phyloP scores from a whole-genome alignment of 2,329 filamentous ascomycete species.

The Colletotrichum sp. region DNA sequence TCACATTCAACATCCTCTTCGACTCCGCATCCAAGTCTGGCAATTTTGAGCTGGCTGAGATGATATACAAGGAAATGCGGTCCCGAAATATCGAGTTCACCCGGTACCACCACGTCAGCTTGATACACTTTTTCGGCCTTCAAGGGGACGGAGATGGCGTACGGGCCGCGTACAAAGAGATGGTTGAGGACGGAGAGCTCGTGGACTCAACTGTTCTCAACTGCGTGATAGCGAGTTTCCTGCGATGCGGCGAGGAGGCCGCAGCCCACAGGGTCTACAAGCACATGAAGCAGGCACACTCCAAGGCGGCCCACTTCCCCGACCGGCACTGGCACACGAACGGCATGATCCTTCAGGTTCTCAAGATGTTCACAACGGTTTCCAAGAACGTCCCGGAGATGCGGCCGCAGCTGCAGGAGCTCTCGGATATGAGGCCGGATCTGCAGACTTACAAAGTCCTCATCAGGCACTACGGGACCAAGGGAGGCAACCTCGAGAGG shows the following conservation, averaged over 20 bases:
- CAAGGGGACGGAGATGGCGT: slow-evolving; percentile 75
- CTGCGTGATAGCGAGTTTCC: slow-evolving; percentile 79
- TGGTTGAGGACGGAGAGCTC: slow-evolving; percentile 85
- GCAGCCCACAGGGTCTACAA: slow-evolving; percentile 83
- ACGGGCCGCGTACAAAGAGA: slow-evolving; percentile 77
- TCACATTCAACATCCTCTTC: slow-evolving; percentile 95
- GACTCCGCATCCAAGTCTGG: slow-evolving; percentile 85
- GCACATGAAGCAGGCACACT: slow-evolving; percentile 75
- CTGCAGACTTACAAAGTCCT: slow-evolving; percentile 81
- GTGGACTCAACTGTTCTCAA: slow-evolving; percentile 89
- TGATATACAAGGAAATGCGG: slow-evolving; percentile 83
- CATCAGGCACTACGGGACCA: slow-evolving; percentile 73
- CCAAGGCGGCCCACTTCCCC: slow-evolving; percentile 41
- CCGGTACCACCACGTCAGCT: slow-evolving; percentile 79
- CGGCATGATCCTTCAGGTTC: slow-evolving; percentile 55
- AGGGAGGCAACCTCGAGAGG: slow-evolving; percentile 72
- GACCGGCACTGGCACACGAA: slow-evolving; percentile 50
- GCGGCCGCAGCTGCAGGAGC: slow-evolving; percentile 59
- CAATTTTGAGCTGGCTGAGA: slow-evolving; percentile 83
- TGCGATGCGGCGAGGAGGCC: slow-evolving; percentile 75
- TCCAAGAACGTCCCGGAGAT: slow-evolving; percentile 62
- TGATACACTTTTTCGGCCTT: slow-evolving; percentile 86
- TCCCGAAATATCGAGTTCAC: slow-evolving; percentile 71
- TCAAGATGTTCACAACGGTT: slow-evolving; percentile 63
- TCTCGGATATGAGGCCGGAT: slow-evolving; percentile 73